Evolutionary conservation across 176 grass and related monocot species (phyloP), one percentile per base, ranked within the genome.

Genomic region (Eleusine indica): DNA sequence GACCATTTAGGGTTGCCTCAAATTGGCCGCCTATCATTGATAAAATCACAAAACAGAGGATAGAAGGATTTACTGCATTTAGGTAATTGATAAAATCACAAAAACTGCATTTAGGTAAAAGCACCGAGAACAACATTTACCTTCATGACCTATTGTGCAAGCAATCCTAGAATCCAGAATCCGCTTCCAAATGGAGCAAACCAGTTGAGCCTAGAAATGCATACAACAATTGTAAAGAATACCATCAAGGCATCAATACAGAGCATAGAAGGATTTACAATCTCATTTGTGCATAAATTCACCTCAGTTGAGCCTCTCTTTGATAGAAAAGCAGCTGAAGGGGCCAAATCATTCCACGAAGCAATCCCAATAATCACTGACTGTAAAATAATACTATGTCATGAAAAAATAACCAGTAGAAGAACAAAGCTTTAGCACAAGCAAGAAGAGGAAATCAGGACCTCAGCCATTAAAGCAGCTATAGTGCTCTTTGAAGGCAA

Each of bases 161-260:
- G 29, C 41, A 66, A 30, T 49, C 6, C 22, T 28, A 78, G 10
- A 10, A 51, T 80, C 43, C 38, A 62, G 51, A 68, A 80, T 67
- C 63, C 17, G 35, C 62, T 35, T 35, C 8, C 67, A 35, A 68
- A 53, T 68, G 8, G 67, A 68, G 63, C 15, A 29, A n/a, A 32
- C 44, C 9, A 80, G 67, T 63, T 80, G 41, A n/a, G 77, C 44
- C 77, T 80, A 68, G 19, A 16, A 79, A 52, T 68, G 49, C 30
- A 5, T 66, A 46, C 7, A 6, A 32, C 44, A 71, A 25, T 25
- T 21, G 10, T 5, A 22, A 22, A 19, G 19, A 47, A 46, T 68
- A 18, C 37, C 35, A 68, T 41, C 25, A 25, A 25, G 25, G 25
- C 25, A 25, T 25, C 66, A 71, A 28, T 47, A 16, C 38, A 7